Base-by-base conservation (phyloP, 73 alveolate species). In the Stentor roeselii region DNA sequence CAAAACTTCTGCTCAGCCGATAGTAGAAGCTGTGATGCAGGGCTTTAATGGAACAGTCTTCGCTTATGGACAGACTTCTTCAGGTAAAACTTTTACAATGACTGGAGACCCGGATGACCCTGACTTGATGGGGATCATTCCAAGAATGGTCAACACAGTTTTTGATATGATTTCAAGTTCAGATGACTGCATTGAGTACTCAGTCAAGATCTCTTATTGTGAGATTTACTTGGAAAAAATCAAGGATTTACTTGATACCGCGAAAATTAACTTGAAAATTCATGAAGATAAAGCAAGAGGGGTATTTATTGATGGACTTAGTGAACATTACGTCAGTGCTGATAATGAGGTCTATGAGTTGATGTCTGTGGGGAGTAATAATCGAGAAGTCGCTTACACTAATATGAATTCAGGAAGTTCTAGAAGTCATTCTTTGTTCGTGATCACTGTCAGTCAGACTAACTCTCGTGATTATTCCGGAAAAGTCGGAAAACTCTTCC, bases 381-480 rank as follows among this genome's bases (percentile, higher is more conserved):
- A 97, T 85, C 86, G 99, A 78, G 89, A 98, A 3, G 94, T 97
- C 34, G 98, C 99, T 34, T 98, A 98, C 0, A 97, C 99, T 0
- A 90, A 98, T 87, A 97, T 97, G 99, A 97, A 97, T 82, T 98
- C 90, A 59, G 94, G 93, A 86, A 90, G 98, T 4, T 94, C 99
- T 3, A 82, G 99, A 83, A 86, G 97, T 3, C 99, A 97, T 92
- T 92, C 99, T 3, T 42, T 97, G 42, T 97, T 97, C 87, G 86
- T 93, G 41, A 90, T 96, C 0, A 91, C 96, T 21, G 95, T 97
- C 75, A 92, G 85, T 86, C 92, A 95, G 87, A 96, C 96, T 84
- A 95, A 97, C 86, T 75, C 88, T 15, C 32, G 88, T 83, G 96
- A 97, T 27, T 99, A 93, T 50, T 87, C 97, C 1, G 83, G 97